Percentiles rank a stretch among this genome's conserved stretches.
These are phyloP conservation scores for Chlorella ohadii DNA, from an alignment of 139 green algal genomes.

Conservation along the genomic window DNA sequence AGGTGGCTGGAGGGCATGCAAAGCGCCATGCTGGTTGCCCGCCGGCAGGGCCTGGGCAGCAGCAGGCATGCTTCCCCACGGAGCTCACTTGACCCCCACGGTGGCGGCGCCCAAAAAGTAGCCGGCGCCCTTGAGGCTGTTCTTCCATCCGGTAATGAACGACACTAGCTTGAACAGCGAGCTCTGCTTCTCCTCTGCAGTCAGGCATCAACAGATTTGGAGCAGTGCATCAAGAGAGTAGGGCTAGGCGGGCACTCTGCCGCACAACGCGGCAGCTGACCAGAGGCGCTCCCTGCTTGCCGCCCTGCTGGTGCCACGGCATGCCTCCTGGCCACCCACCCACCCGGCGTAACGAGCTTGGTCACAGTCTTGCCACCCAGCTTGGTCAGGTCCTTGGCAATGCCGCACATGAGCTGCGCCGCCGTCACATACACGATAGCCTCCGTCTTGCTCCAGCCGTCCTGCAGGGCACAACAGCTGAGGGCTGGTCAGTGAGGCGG, in stretches of 20 bases:
- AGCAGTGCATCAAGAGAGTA: no score
- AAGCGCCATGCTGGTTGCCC: no score
- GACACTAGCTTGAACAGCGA: slow-evolving; percentile 87
- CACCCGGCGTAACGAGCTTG: slow-evolving; percentile 86
- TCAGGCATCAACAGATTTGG: no score
- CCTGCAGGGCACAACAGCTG: neutral
- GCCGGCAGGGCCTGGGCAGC: no score
- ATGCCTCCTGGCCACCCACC: neutral
- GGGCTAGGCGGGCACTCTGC: no score
- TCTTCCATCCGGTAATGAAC: slow-evolving; percentile 89
- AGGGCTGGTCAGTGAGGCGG: no score
- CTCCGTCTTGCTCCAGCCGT: slow-evolving; percentile 28
- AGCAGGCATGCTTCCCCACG: no score
- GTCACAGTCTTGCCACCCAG: slow-evolving; percentile 89
- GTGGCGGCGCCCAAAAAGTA: slow-evolving; percentile 88
- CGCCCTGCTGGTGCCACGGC: no score
- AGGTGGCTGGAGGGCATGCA: no score
- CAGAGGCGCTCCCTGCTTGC: neutral
- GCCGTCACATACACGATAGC: slow-evolving; percentile 80
- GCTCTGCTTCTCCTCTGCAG: slow-evolving; percentile 40
- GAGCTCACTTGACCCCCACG: slow-evolving; percentile 63
- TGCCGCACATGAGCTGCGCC: slow-evolving; percentile 77
- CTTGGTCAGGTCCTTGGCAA: slow-evolving; percentile 93
- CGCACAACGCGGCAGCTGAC: no score
- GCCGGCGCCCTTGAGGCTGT: slow-evolving; percentile 82